phyloP scores from a whole-genome alignment of 1,284 basidiomycete species.

The Entoloma clypeatum region DNA sequence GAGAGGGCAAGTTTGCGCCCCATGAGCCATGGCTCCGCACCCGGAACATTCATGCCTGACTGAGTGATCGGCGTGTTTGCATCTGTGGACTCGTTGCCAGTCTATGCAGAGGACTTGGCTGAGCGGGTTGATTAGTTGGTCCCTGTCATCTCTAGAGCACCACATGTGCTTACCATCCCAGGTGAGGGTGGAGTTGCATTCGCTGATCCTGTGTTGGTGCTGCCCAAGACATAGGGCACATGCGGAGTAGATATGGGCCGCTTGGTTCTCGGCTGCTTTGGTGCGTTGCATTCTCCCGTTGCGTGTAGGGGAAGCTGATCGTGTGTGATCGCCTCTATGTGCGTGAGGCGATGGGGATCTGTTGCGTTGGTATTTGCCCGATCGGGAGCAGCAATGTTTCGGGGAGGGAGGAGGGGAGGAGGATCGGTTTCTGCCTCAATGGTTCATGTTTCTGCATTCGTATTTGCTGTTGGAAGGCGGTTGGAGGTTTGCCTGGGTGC shows the following conservation, averaged over 20 bases:
- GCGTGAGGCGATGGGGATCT: too few relatives aligned
- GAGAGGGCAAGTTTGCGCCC: slow-evolving; percentile 1
- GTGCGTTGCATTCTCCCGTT: too few relatives aligned
- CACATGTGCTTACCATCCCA: slow-evolving; percentile 1
- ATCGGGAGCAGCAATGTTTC: too few relatives aligned
- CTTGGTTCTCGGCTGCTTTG: too few relatives aligned
- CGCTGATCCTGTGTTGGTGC: neutral
- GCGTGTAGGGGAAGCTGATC: too few relatives aligned
- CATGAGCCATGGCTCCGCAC: slow-evolving; percentile 1
- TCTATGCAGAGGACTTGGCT: slow-evolving; percentile 1
- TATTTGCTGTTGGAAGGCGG: too few relatives aligned
- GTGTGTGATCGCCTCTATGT: too few relatives aligned
- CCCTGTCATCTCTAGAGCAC: neutral
- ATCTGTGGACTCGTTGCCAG: slow-evolving; percentile 1
- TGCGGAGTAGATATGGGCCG: neutral
- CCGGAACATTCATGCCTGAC: slow-evolving; percentile 2
- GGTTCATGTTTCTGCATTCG: too few relatives aligned
- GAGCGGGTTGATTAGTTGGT: slow-evolving; percentile 2
- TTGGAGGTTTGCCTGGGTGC: too few relatives aligned
- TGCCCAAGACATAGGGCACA: neutral
- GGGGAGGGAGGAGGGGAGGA: too few relatives aligned
- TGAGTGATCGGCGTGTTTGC: neutral
- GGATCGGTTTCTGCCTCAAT: too few relatives aligned
- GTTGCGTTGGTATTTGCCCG: too few relatives aligned
- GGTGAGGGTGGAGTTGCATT: neutral